Evolutionary conservation across 148 eudicot genomes (phyloP).

Genomic region (Hydrangea macrophylla): DNA sequence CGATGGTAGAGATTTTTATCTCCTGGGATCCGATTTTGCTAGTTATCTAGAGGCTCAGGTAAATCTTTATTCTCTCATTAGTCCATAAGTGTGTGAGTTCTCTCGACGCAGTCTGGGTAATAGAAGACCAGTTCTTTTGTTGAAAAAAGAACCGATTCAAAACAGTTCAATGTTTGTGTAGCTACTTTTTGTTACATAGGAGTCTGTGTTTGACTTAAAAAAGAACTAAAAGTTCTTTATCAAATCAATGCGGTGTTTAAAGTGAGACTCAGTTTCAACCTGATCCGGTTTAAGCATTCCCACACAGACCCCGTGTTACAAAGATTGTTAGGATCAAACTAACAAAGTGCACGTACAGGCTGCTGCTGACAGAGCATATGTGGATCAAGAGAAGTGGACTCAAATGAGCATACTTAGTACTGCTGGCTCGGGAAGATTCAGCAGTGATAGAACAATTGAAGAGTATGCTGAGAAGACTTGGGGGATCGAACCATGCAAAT

Average conservation of each 20-base stretch:
- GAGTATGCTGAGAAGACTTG: conserved; percentile 22
- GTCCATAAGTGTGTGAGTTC: no score
- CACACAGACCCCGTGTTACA: no score
- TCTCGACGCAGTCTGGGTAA: no score
- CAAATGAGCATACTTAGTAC: conserved; percentile 21
- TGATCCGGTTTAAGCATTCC: no score
- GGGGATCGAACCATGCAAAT: conserved; percentile 24
- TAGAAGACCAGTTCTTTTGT: no score
- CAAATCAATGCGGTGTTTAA: no score
- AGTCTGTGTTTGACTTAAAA: no score
- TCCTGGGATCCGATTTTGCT: conserved; percentile 23
- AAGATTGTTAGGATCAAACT: background rate
- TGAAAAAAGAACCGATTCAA: no score
- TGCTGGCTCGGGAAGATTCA: conserved; percentile 22
- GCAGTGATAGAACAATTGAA: conserved; percentile 27
- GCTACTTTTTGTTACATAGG: no score
- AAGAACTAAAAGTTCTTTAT: no score
- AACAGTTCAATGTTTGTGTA: no score
- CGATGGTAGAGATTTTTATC: conserved; percentile 21
- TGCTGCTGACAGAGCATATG: conserved; percentile 22
- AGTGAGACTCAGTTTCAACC: no score
- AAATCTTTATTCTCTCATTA: background rate
- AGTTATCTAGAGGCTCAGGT: conserved; percentile 29
- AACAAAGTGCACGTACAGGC: conserved; percentile 11
- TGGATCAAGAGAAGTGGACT: conserved; percentile 21